Base-by-base conservation (phyloP, 495 filamentous ascomycete genomes). In the Trichodelitschia bisporula region DNA sequence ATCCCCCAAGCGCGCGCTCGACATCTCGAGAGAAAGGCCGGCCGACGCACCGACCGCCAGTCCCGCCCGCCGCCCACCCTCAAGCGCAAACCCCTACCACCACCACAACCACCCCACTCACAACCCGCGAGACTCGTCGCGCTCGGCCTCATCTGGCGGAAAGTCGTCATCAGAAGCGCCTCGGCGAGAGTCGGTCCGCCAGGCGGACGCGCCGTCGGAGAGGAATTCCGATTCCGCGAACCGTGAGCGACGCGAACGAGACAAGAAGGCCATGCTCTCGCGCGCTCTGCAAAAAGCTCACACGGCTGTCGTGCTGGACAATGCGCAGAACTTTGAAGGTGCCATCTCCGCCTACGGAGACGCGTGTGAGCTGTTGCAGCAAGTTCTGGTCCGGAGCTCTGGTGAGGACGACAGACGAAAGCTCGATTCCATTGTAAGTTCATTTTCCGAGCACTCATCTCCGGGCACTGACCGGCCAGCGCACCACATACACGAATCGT, bases 261-360 rank as follows among this genome's bases (percentile, higher is more conserved):
- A 55, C 33, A 55, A 91, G 43, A 92, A 89, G 51, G 69, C 69
- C 15, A 93, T 92, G 77, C 58, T 97, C 12, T 86, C 82, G 3
- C 80, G 74, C 44, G 86, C 86, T 4, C 54, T 97, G 25, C 71
- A 89, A 41, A 92, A 92, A 50, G 86, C 86, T 21, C 91, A 93
- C 40, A 86, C 77, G 15, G 86, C 86, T 4, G 86, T 97, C 11
- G 61, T 89, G 32, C 65, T 95, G 18, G 86, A 97, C 48, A 89
- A 91, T 56, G 80, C 78, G 3, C 75, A 83, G 41, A 91, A 93
- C 47, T 75, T 83, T 39, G 79, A 86, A 46, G 82, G 82, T 15
- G 86, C 86, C 18, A 73, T 86, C 55, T 66, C 78, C 41, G 82
- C 86, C 15, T 97, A 97, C 45, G 60, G 58, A 12, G 89, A 95